Evolutionary conservation across 345 rosid species (phyloP).

Genomic region (Hirschfeldia incana): DNA sequence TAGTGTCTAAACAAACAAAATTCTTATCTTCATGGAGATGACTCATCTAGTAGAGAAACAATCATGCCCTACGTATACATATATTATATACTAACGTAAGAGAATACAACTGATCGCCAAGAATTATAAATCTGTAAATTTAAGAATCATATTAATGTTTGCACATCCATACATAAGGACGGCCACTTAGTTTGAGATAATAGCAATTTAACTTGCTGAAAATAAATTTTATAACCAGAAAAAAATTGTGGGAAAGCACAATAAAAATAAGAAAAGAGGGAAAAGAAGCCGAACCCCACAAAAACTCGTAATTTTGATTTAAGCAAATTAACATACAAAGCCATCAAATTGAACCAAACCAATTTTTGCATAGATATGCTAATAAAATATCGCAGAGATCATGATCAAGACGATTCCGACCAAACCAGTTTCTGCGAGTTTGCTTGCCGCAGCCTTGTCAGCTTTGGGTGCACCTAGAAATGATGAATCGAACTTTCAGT

Average conservation of each 20-base stretch:
- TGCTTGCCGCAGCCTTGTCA: slow-evolving; percentile 13
- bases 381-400: background rate
- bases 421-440: slow-evolving; percentile 5
- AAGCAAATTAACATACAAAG: background rate
- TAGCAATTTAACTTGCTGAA: background rate
- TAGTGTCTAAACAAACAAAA: too few species aligned
- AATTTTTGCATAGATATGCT: background rate
- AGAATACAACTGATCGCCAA: too few species aligned
- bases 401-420: slow-evolving; percentile 16
- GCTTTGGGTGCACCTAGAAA: slow-evolving; percentile 16
- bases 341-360: background rate
- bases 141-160: too few species aligned
- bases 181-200: background rate
- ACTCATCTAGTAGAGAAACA: too few species aligned
- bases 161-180: too few species aligned
- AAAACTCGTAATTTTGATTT: background rate
- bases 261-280: background rate
- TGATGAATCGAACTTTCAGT: background rate
- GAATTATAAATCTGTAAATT: too few species aligned
- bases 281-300: background rate
- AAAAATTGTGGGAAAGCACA: background rate
- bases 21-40: too few species aligned
- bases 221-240: background rate
- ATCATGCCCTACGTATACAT: too few species aligned
- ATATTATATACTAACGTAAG: too few species aligned